A percentile compares a stretch with the other conserved stretches of the same genome.
These are phyloP conservation scores for Penicillium sclerotiorum DNA, from an alignment of 2,329 filamentous ascomycete genomes.

Conservation along the genomic window DNA sequence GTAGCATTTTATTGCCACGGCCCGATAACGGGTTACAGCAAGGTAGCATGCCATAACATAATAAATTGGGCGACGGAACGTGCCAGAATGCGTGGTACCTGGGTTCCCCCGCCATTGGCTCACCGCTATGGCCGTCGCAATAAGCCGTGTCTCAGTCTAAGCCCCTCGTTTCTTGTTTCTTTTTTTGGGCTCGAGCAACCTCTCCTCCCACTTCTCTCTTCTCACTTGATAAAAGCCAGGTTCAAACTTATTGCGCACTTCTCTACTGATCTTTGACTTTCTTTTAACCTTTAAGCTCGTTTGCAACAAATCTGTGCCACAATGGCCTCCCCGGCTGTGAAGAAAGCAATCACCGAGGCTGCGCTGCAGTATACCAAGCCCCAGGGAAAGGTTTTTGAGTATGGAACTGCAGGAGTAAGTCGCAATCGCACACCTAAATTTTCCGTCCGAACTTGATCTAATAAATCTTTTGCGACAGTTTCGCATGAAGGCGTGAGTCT, in stretches of 20 bases:
- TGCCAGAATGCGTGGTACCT: slow-evolving; percentile 1
- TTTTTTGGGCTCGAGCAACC: slow-evolving; percentile 24
- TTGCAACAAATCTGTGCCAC: slow-evolving; percentile 28
- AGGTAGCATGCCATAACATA: not conserved
- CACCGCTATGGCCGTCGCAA: slow-evolving; percentile 30
- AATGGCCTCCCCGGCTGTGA: slow-evolving; percentile 47
- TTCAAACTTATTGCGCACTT: not conserved
- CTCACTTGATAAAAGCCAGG: not conserved
- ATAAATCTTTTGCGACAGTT: slow-evolving; percentile 51
- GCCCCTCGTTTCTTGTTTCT: slow-evolving; percentile 25
- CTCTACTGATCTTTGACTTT: not conserved
- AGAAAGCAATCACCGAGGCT: slow-evolving; percentile 50
- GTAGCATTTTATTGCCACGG: slow-evolving; percentile 17
- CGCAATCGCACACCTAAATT: slow-evolving; percentile 3
- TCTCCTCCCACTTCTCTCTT: slow-evolving; percentile 8
- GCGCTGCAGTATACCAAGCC: slow-evolving; percentile 54
- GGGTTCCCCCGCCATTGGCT: slow-evolving; percentile 21
- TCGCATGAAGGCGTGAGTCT: slow-evolving; percentile 68
- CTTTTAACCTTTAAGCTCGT: slow-evolving; percentile 6
- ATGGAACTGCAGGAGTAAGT: slow-evolving; percentile 65
- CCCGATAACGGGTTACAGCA: not conserved
- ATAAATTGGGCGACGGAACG: not conserved
- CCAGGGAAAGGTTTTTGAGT: slow-evolving; percentile 55
- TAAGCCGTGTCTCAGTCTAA: slow-evolving; percentile 26
- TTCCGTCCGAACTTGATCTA: slow-evolving; percentile 8